Evolutionary conservation across 495 filamentous ascomycete genomes (phyloP).

Genomic region (Tuber umbilicatum): DNA sequence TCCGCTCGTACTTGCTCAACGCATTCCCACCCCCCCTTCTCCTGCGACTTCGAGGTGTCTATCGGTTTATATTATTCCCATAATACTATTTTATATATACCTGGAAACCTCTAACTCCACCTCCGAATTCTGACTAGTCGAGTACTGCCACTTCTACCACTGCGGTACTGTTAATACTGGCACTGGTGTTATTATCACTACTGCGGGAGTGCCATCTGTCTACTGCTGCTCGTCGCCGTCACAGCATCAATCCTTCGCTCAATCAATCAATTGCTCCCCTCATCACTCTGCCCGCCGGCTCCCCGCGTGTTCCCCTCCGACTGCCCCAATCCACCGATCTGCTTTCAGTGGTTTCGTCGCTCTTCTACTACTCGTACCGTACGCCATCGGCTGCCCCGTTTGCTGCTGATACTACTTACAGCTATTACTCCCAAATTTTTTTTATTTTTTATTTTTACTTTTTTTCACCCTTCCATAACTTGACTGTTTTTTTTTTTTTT

Average conservation of each 20-base stretch:
- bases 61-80: not conserved
- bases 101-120: not conserved
- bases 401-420: not conserved
- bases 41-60: not conserved
- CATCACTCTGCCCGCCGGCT: not conserved
- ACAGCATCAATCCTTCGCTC: not conserved
- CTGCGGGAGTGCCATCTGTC: not conserved
- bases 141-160: not conserved
- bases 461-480: not conserved
- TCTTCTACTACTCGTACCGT: not conserved
- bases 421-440: not conserved
- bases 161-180: not conserved
- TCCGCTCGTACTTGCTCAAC: not conserved
- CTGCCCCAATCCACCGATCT: not conserved
- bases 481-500: not conserved
- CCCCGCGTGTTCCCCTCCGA: not conserved
- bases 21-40: not conserved
- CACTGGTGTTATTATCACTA: not conserved
- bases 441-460: not conserved
- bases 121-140: conserved; percentile 1
- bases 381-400: not conserved
- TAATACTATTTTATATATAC: not conserved
- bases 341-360: not conserved
- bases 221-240: not conserved
- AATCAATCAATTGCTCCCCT: not conserved